Percentiles rank a stretch among this genome's conserved stretches.
Conservation (phyloP, 176 grass and related monocot genomes). For the Oropetium thomaeum region DNA sequence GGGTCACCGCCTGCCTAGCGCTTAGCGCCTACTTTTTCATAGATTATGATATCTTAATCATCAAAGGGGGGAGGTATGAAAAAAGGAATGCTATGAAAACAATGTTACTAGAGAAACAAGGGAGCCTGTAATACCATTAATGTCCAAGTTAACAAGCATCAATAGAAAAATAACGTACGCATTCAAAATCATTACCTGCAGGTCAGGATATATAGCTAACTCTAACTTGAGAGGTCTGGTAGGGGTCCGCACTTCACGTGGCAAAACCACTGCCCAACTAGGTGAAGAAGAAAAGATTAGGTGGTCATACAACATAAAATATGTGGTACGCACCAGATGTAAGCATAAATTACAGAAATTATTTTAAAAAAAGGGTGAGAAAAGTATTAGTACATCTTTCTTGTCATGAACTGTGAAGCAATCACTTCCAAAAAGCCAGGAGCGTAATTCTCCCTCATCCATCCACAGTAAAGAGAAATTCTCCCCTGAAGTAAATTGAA, state of each 20-base stretch:
- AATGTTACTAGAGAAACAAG: constrained; percentile 5
- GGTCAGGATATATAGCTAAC: constrained; percentile 76
- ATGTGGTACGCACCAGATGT: background rate
- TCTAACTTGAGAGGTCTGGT: constrained; percentile 67
- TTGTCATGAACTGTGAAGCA: constrained; percentile 72
- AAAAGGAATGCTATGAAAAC: background rate
- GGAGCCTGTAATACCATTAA: background rate
- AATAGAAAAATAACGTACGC: background rate
- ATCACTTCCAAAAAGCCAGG: constrained; percentile 87
- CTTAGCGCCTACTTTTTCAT: constrained; percentile 2
- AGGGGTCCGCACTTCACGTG: constrained; percentile 48
- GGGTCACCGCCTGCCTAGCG: too few relatives aligned
- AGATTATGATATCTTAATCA: background rate
- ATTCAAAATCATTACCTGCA: constrained; percentile 44
- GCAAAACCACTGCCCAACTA: constrained; percentile 91
- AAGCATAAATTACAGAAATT: background rate
- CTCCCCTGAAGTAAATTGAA: constrained; percentile 47
- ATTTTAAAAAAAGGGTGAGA: background rate
- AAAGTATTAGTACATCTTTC: constrained; percentile 63
- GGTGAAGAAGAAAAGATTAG: constrained; percentile 1
- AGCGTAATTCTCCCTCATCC: constrained; percentile 85
- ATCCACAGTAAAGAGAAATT: constrained; percentile 78
- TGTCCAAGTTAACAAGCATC: constrained; percentile 11
- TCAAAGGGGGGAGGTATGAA: background rate
- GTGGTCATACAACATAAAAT: constrained; percentile 6